These are phyloP conservation scores for Candida boidinii DNA, from an alignment of 805 yeast genomes.

Conservation along the genomic window DNA sequence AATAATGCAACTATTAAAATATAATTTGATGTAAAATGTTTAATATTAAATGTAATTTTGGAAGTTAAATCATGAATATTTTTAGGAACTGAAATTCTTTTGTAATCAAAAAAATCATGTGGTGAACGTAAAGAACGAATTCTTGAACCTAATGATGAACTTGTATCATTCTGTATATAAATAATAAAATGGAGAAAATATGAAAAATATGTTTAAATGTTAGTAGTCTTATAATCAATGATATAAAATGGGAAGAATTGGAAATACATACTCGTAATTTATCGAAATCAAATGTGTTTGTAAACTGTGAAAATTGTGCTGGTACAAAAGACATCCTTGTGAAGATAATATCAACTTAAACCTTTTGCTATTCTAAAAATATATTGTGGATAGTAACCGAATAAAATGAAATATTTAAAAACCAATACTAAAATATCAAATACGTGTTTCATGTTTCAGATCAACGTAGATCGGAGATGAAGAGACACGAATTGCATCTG, in stretches of 20 bases:
- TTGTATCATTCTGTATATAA: constrained; percentile 21
- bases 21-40: constrained; percentile 82
- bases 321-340: constrained; percentile 25
- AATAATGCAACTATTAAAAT: constrained; percentile 58
- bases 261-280: constrained; percentile 19
- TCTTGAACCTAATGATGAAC: constrained; percentile 44
- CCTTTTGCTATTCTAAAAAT: no score
- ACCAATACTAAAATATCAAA: no score
- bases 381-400: no score
- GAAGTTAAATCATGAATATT: constrained; percentile 78
- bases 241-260: background rate
- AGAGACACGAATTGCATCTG: no score
- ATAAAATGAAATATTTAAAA: no score
- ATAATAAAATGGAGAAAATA: no score
- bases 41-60: constrained; percentile 74
- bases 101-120: constrained; percentile 84
- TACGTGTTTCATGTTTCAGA: no score
- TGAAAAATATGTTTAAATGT: background rate
- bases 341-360: no score
- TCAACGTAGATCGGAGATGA: no score
- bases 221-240: background rate
- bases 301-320: constrained; percentile 26
- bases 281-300: constrained; percentile 24
- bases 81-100: constrained; percentile 76
- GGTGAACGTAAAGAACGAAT: constrained; percentile 70